Evolutionary conservation across 1,284 basidiomycete species (phyloP).

Genomic region (Boletus albobrunnescens): DNA sequence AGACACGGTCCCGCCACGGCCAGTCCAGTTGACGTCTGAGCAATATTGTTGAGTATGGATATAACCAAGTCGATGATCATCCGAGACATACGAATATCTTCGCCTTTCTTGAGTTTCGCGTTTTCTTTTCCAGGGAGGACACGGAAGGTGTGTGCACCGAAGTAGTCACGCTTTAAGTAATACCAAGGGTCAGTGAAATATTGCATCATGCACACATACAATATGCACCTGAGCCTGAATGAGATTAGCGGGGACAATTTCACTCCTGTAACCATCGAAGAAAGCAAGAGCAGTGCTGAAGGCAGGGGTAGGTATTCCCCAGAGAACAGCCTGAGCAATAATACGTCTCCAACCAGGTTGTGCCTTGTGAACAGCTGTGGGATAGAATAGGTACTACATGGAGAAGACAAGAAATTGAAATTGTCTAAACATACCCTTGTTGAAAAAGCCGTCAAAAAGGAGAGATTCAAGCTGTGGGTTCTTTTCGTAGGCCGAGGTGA

Average conservation of each 20-base stretch:
- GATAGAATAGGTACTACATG: conserved; percentile 3
- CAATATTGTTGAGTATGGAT: conserved; percentile 8
- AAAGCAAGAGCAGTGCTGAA: conserved; percentile 97
- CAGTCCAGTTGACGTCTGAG: conserved; percentile 87
- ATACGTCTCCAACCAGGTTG: conserved; percentile 99
- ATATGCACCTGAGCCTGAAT: conserved; percentile 80
- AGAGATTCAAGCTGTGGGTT: conserved; percentile 86
- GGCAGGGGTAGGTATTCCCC: conserved; percentile 96
- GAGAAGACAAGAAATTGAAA: background rate
- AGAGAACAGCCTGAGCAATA: conserved; percentile 92
- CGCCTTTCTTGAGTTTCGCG: conserved; percentile 69
- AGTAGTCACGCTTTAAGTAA: conserved; percentile 73
- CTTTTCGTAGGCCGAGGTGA: conserved; percentile 90
- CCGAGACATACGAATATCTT: conserved; percentile 79
- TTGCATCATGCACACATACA: background rate
- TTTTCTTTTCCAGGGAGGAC: conserved; percentile 89
- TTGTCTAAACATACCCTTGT: conserved; percentile 59
- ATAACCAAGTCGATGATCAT: conserved; percentile 4
- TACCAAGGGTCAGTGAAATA: conserved; percentile 33
- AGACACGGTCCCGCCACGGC: conserved; percentile 90
- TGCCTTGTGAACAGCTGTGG: conserved; percentile 80
- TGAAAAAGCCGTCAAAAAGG: conserved; percentile 98
- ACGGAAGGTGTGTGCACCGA: conserved; percentile 93
- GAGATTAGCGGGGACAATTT: conserved; percentile 90
- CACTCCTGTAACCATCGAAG: conserved; percentile 97